Conservation (phyloP, 345 rosid species). For the Lepidium sativum region DNA sequence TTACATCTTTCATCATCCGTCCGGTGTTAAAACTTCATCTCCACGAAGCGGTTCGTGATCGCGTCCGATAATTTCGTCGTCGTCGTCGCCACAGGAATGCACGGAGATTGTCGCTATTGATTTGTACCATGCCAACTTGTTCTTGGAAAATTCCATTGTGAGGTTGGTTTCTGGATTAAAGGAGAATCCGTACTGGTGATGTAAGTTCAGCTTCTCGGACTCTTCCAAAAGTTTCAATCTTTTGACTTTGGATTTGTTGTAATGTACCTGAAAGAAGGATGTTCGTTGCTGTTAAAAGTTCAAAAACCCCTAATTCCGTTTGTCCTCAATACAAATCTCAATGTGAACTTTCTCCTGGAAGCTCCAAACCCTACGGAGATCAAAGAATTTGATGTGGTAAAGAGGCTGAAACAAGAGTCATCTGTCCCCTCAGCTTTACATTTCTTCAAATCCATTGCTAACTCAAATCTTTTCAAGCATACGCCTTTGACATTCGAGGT, state of each 20-base stretch:
- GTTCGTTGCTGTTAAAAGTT: conserved; percentile 42
- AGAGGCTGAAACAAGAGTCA: conserved; percentile 41
- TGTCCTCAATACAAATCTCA: conserved; percentile 37
- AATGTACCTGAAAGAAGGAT: conserved; percentile 47
- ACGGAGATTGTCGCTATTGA: no score
- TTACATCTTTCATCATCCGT: no score
- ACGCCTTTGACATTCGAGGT: conserved; percentile 52
- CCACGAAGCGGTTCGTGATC: no score
- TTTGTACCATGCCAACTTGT: no score
- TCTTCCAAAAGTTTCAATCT: conserved; percentile 1
- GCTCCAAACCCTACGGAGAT: conserved; percentile 17
- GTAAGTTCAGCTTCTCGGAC: background rate
- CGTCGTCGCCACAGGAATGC: no score
- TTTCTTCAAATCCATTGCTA: conserved; percentile 56
- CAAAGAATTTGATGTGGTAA: conserved; percentile 45
- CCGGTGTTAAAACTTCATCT: no score
- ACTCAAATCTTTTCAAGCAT: conserved; percentile 60
- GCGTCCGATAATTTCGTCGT: no score
- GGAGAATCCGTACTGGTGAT: background rate
- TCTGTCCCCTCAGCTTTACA: conserved; percentile 40
- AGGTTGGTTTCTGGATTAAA: background rate
- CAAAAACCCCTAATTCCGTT: conserved; percentile 41
- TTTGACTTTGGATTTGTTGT: background rate
- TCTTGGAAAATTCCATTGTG: background rate
- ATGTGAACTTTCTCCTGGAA: conserved; percentile 15